Base-by-base conservation (phyloP, 441 rosid genomes). In the Monsonia emarginata region DNA sequence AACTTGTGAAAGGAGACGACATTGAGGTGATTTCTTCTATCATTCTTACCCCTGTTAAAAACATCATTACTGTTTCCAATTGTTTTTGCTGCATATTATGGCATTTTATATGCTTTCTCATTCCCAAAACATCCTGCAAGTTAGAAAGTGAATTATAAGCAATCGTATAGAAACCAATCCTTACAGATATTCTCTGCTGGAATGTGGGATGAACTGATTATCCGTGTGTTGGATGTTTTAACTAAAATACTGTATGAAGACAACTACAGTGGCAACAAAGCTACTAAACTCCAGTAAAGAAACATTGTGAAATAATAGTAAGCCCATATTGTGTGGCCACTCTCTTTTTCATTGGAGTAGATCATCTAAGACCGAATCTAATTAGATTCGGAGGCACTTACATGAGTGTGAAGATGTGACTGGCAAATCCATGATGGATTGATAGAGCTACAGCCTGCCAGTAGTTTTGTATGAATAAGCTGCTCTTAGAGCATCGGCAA, bases 1-100 rank as follows among this genome's bases (percentile, higher is more conserved):
- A 89, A 42, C 97, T 91, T 25, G 72, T 82, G 38, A 76, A 75
- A 77, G 95, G 94, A 75, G 73, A 91, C 48, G 74, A 70, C 73
- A 88, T 94, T 30, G 97, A 89, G 97, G 97, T 94, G 79, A 54
- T 48, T 73, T 42, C 18, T 46, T 31, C 13, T 42, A 19, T 63
- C 25, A 57, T 27, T 69, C 42, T 19, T 1, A 59, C 61, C 64
- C 64, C 48, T 61, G 32, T 21, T 38, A 7, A 60, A 44, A 46
- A 52, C 6, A 27, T 46, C 30, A 30, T 25, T 56, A 34, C 27
- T 42, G 22, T 16, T 38, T 31, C 31, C 27, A 19, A 19, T 19
- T 66, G 65, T 18, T 22, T 44, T 19, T 46, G 4, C 11, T 14
- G 25, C 5, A 19, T 24, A 54, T 9, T 9, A 48, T 48, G 18